These are phyloP conservation scores for Kodamaea restingae DNA, from an alignment of 805 yeast genomes.

Conservation along the genomic window DNA sequence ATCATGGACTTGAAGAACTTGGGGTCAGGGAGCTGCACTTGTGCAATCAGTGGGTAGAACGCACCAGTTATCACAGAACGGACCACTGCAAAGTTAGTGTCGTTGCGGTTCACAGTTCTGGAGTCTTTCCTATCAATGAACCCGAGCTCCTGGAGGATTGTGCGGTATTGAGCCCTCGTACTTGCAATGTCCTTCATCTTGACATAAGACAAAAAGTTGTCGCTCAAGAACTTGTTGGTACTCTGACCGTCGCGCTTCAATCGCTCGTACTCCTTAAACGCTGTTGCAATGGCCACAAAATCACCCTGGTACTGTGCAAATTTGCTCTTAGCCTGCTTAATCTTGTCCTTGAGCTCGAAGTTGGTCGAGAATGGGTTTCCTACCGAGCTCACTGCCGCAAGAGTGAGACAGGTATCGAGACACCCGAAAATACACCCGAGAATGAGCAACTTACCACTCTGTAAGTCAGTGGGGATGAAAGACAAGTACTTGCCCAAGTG, in stretches of 20 bases:
- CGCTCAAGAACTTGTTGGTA: constrained; percentile 44
- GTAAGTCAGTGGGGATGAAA: constrained; percentile 79
- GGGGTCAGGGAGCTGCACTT: constrained; percentile 78
- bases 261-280: constrained; percentile 50
- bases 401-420: constrained; percentile 67
- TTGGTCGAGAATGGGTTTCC: constrained; percentile 71
- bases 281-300: constrained; percentile 59
- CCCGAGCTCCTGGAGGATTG: constrained; percentile 73
- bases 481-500: constrained; percentile 78
- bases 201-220: constrained; percentile 57
- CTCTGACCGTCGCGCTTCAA: constrained; percentile 22
- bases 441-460: constrained; percentile 76
- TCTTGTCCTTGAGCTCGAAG: constrained; percentile 59
- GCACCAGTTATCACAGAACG: constrained; percentile 75
- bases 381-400: constrained; percentile 72
- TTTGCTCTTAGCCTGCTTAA: constrained; percentile 43
- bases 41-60: constrained; percentile 76
- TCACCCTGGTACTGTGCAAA: constrained; percentile 66
- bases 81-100: constrained; percentile 46
- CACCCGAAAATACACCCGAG: constrained; percentile 82
- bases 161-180: constrained; percentile 63
- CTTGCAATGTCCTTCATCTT: constrained; percentile 69
- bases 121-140: constrained; percentile 57
- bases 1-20: constrained; percentile 63
- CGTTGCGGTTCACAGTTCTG: constrained; percentile 48